Base-by-base conservation (phyloP, 805 yeast genomes). In the Pichia heedii region DNA sequence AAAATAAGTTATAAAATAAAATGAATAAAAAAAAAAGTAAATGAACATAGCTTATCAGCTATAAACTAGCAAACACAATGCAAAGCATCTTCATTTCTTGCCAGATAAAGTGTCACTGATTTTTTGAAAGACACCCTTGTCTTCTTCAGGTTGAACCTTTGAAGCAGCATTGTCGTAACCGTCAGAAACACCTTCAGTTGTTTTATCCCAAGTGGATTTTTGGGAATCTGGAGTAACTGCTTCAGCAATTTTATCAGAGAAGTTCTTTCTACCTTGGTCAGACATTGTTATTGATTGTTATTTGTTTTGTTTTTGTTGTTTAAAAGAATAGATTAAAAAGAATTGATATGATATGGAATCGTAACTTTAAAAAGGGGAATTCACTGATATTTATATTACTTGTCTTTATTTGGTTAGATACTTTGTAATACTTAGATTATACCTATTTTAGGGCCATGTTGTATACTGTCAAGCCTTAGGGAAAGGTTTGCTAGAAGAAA, bases 91-190 rank as follows among this genome's bases (percentile, higher is more conserved):
- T 29, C 44, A 40, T 36, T 72, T 69, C 47, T 79, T 79, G 60
- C 84, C 83, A 52, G 76, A 63, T 30, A 76, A 65, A 44, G 76
- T 63, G 66, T 85, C 96, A 49, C 79, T 71, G 29, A 77, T 67
- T 53, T 78, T 69, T 71, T 88, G 96, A 48, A 74, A 65, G 50
- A 74, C 64, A 37, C 89, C 79, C 73, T 86, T 86, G 55, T 79
- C 70, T 44, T 65, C 64, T 40, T 81, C 79, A 53, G 93, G 87
- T 58, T 77, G 77, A 41, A 70, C 62, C 43, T 70, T 63, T 39
- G 73, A 70, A 46, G 81, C 86, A 43, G 71, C 64, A 58, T 73
- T 68, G 70, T 87, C 95, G 55, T 70, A 73, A n/a, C 71, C 60
- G 58, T 75, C 81, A 46, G 93, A 77, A 50, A 74, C 77, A 26